Conservation (phyloP, 163 green algal species). For the Volvox carteri region DNA sequence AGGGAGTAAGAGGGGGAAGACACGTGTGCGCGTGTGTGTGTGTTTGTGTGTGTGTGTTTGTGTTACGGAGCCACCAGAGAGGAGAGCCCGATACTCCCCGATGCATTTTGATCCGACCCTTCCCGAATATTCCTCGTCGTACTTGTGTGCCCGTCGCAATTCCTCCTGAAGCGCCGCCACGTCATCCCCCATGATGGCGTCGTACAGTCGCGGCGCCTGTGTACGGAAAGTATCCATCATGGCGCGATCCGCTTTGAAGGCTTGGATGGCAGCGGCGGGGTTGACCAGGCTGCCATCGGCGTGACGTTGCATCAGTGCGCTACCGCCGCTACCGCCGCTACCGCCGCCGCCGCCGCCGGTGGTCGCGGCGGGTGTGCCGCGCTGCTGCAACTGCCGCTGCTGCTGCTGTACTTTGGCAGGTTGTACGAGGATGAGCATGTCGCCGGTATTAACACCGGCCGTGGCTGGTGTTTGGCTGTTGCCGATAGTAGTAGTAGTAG, state of each 20-base stretch:
- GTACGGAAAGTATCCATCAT: slow-evolving; percentile 51
- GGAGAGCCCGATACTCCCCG: too few species aligned
- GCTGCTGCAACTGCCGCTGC: slow-evolving; percentile 39
- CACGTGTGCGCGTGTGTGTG: too few species aligned
- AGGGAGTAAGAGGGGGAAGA: too few species aligned
- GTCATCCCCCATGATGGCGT: slow-evolving; percentile 70
- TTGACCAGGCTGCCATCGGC: slow-evolving; percentile 73
- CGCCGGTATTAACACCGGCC: slow-evolving; percentile 62
- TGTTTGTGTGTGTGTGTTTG: too few species aligned
- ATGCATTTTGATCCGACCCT: too few species aligned
- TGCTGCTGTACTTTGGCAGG: slow-evolving; percentile 29
- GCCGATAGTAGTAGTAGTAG: too few species aligned
- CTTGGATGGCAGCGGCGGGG: slow-evolving; percentile 70
- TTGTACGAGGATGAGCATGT: slow-evolving; percentile 71
- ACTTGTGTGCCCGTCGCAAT: slow-evolving; percentile 47
- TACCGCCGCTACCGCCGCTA: neutral
- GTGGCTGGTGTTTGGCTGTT: slow-evolving; percentile 48
- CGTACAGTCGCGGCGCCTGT: slow-evolving; percentile 31
- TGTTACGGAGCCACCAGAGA: too few species aligned
- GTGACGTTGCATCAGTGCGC: slow-evolving; percentile 44
- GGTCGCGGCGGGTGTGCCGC: neutral
- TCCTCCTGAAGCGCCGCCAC: slow-evolving; percentile 70
- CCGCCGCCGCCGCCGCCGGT: neutral
- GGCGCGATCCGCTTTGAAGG: slow-evolving; percentile 50
- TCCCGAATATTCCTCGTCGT: too few species aligned